phyloP scores from a whole-genome alignment of 2,329 filamentous ascomycete species.

The Aspergillus caelatus region DNA sequence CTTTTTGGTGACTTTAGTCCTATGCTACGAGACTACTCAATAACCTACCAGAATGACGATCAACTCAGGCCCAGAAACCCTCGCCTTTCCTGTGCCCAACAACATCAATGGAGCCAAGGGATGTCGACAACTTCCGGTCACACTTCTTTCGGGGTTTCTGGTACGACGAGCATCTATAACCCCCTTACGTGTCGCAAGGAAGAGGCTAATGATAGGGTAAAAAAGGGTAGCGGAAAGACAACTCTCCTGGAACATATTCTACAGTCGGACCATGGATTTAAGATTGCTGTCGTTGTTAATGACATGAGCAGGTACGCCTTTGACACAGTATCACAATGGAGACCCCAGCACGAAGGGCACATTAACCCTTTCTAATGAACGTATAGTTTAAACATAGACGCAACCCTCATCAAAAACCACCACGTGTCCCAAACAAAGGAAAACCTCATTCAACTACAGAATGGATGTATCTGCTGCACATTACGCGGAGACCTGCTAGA shows the following conservation, averaged over 20 bases:
- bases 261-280: slow-evolving; percentile 66
- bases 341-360: not conserved
- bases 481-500: slow-evolving; percentile 71
- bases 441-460: slow-evolving; percentile 69
- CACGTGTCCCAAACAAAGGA: slow-evolving; percentile 62
- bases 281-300: slow-evolving; percentile 73
- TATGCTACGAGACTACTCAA: not conserved
- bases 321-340: too few species aligned
- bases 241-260: slow-evolving; percentile 71
- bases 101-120: slow-evolving; percentile 9
- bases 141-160: slow-evolving; percentile 63
- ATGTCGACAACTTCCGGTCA: slow-evolving; percentile 55
- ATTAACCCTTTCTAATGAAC: not conserved
- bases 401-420: slow-evolving; percentile 61
- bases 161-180: slow-evolving; percentile 33
- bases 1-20: not conserved
- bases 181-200: not conserved
- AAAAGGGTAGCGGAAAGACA: slow-evolving; percentile 69
- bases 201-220: not conserved
- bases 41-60: slow-evolving; percentile 17
- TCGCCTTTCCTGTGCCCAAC: slow-evolving; percentile 5
- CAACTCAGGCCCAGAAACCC: slow-evolving; percentile 18
- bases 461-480: slow-evolving; percentile 77
- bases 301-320: slow-evolving; percentile 65
- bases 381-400: slow-evolving; percentile 65